phyloP scores from a whole-genome alignment of 768 basidiomycete species.

The Russula sp. region DNA sequence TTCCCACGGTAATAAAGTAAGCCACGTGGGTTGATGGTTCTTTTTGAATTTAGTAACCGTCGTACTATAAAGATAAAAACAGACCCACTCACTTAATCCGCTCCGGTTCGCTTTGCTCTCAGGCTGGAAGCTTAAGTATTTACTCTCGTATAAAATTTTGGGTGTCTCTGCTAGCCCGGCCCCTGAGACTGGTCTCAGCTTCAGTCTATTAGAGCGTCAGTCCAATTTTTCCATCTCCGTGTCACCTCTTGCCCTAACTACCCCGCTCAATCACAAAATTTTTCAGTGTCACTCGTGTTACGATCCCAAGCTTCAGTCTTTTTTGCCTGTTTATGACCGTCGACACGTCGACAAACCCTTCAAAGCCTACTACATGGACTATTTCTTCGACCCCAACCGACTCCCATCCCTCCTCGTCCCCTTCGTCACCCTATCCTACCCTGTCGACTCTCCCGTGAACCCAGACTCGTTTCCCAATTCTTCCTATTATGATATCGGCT shows the following conservation, averaged over 20 bases:
- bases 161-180: not conserved
- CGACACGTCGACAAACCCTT: conserved; percentile 16
- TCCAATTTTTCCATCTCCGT: not conserved
- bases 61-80: not conserved
- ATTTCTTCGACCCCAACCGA: conserved; percentile 17
- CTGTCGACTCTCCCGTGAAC: conserved; percentile 44
- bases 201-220: not conserved
- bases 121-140: no score
- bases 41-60: not conserved
- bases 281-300: not conserved
- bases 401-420: conserved; percentile 53
- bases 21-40: not conserved
- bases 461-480: conserved; percentile 72
- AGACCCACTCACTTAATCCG: not conserved
- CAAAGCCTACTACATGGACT: conserved; percentile 20
- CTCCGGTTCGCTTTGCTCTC: not conserved
- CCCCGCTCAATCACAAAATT: not conserved
- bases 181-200: not conserved
- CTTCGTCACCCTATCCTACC: conserved; percentile 72
- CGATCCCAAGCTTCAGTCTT: not conserved
- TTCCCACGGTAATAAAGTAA: not conserved
- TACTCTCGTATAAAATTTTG: not conserved
- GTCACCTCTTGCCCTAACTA: not conserved
- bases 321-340: conserved; percentile 16
- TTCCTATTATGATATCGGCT: conserved; percentile 66